Percentiles rank a stretch among this genome's conserved stretches.
Evolutionary conservation across 108 stramenopile species (phyloP).

Genomic region (Discostella stelligeroides): DNA sequence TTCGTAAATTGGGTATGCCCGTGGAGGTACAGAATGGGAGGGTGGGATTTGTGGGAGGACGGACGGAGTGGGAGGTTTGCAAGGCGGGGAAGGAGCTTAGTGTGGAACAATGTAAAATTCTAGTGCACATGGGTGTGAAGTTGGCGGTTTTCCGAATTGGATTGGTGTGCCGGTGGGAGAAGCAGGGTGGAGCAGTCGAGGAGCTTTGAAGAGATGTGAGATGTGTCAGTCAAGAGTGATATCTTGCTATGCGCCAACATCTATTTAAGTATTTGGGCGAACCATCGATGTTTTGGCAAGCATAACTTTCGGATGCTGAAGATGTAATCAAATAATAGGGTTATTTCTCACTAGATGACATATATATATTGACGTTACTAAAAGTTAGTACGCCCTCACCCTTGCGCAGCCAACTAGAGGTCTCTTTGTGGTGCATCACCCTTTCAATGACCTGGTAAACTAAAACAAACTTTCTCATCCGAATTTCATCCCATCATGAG

Average conservation of each 20-base stretch:
- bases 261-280: neutral
- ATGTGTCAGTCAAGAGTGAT: neutral
- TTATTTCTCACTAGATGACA: no score
- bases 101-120: slow-evolving; percentile 91
- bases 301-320: no score
- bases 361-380: no score
- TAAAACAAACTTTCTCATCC: no score
- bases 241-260: neutral
- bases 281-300: no score
- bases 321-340: no score
- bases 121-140: slow-evolving; percentile 88
- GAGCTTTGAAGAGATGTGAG: slow-evolving; percentile 21
- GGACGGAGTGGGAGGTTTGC: slow-evolving; percentile 78
- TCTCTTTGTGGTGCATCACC: no score
- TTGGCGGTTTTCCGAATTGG: slow-evolving; percentile 78
- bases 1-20: slow-evolving; percentile 92
- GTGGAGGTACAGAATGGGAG: slow-evolving; percentile 91
- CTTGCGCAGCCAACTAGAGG: no score
- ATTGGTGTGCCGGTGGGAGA: slow-evolving; percentile 80
- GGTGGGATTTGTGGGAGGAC: slow-evolving; percentile 75
- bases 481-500: no score
- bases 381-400: no score
- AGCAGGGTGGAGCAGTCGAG: slow-evolving; percentile 66
- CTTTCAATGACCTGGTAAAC: no score
- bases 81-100: slow-evolving; percentile 84